phyloP scores from a whole-genome alignment of 2,329 filamentous ascomycete species.

The Trichoderma polysporum region DNA sequence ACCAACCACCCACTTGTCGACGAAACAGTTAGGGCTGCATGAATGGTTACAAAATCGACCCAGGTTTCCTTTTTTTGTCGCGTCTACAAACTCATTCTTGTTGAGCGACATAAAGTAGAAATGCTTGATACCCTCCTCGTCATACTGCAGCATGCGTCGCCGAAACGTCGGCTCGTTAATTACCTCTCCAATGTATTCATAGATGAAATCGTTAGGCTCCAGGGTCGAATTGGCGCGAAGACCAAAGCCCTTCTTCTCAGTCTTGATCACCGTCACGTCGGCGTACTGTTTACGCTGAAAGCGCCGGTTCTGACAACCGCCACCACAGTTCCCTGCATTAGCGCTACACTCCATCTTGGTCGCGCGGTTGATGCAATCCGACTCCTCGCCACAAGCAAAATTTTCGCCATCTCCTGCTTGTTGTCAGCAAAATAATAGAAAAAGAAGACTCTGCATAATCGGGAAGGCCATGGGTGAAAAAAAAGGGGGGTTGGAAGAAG shows the following conservation, averaged over 20 bases:
- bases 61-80: constrained; percentile 93
- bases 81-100: constrained; percentile 95
- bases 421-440: constrained; percentile 12
- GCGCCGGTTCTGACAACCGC: constrained; percentile 87
- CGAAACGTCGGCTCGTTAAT: constrained; percentile 92
- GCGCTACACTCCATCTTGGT: constrained; percentile 94
- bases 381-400: constrained; percentile 89
- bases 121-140: constrained; percentile 95
- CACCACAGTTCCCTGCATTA: constrained; percentile 78
- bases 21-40: constrained; percentile 97
- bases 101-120: constrained; percentile 99
- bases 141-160: constrained; percentile 87
- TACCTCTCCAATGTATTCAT: constrained; percentile 97
- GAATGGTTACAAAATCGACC: constrained; percentile 99
- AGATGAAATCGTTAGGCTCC: constrained; percentile 85
- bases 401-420: constrained; percentile 63
- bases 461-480: neutral
- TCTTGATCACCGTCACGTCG: constrained; percentile 91
- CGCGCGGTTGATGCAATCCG: constrained; percentile 96
- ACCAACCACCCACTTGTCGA: constrained; percentile 98
- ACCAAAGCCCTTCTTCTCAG: constrained; percentile 95
- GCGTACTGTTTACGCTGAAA: constrained; percentile 91
- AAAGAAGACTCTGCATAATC: constrained; percentile 4
- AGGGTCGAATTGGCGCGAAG: constrained; percentile 78
- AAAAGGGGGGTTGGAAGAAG: neutral